Evolutionary conservation across 192 early-diverging fungal species (phyloP).

Genomic region (Coemansia sp.): DNA sequence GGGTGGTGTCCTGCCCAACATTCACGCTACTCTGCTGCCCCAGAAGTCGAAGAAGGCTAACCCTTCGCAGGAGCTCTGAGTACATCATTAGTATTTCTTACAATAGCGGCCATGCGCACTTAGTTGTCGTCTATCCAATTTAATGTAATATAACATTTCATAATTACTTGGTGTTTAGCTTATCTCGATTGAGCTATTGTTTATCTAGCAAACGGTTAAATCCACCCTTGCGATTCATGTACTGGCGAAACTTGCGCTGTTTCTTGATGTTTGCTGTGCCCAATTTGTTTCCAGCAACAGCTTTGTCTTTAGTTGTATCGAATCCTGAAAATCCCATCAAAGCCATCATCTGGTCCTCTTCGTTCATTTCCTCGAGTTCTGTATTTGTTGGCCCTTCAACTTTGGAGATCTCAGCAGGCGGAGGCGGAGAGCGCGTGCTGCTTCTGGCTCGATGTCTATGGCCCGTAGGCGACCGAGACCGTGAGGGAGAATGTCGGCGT

Average conservation of each 20-base stretch:
- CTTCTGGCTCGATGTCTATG: slow-evolving; percentile 8
- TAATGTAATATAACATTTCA: slow-evolving; percentile 36
- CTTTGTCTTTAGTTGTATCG: slow-evolving; percentile 77
- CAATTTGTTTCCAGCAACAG: slow-evolving; percentile 71
- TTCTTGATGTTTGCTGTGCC: slow-evolving; percentile 81
- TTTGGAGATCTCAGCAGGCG: not conserved
- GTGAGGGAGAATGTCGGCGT: slow-evolving; percentile 9
- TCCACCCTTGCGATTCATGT: slow-evolving; percentile 91
- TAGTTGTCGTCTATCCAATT: slow-evolving; percentile 7
- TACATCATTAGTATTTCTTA: not conserved
- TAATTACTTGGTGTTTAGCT: slow-evolving; percentile 2
- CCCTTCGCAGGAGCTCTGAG: slow-evolving; percentile 66
- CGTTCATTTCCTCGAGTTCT: slow-evolving; percentile 26
- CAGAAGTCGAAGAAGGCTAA: slow-evolving; percentile 73
- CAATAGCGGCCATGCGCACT: not conserved
- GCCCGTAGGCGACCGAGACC: slow-evolving; percentile 10
- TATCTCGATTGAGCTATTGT: slow-evolving; percentile 3
- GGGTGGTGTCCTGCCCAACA: slow-evolving; percentile 79
- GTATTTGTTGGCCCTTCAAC: not conserved
- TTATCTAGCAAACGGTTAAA: slow-evolving; percentile 65
- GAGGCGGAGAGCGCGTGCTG: slow-evolving; percentile 16
- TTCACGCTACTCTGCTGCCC: slow-evolving; percentile 81
- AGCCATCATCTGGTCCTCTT: slow-evolving; percentile 78
- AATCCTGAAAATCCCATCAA: slow-evolving; percentile 91
- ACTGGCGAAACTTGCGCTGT: slow-evolving; percentile 85